Base-by-base conservation (phyloP, 2,329 filamentous ascomycete genomes). In the Phaeophleospora eucalypticola region DNA sequence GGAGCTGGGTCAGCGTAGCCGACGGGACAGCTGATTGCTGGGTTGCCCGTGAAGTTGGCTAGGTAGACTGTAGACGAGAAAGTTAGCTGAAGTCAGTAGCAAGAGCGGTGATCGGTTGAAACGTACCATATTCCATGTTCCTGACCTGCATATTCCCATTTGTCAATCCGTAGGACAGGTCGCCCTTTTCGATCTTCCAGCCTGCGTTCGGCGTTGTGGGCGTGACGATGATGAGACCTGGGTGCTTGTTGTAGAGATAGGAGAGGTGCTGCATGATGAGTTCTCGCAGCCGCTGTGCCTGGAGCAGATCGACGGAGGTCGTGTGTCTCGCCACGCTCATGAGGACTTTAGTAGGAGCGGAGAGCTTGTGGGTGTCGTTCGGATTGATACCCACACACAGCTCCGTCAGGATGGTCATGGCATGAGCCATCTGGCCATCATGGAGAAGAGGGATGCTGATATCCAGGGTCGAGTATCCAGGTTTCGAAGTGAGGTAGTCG, bases 261-360 rank as follows among this genome's bases (percentile, higher is more conserved):
- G 86, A 80, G 9, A 94, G 73, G 67, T 94, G 88, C 29, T 79
- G 75, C 88, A 94, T 95, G 44, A 91, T 71, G 29, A 91, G 69
- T 29, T 81, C 79, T 19, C 90, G 82, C 21, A 96, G 67, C 57
- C 85, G 80, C 58, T 87, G 85, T 36, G 83, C 83, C 52, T 83
- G 81, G 48, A 91, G 68, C 58, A 86, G 82, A 62, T 95, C 89
- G 1, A 75, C 71, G 0, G 82, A 81, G 0, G 82, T 74, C 0
- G 86, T 86, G 58, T 82, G 79, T 38, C 74, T 68, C 20, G 77
- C 84, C 9, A 89, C 72, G 2, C 76, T 74, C 50, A 94, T 70
- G 32, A 93, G 72, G 17, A 95, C 68, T 54, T 82, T 80, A 69
- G 88, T 94, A 8, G 82, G 2, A 82, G 69, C 14, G 7, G 81